Conservation (phyloP, 306 rosid species). For the Canavalia gladiata region DNA sequence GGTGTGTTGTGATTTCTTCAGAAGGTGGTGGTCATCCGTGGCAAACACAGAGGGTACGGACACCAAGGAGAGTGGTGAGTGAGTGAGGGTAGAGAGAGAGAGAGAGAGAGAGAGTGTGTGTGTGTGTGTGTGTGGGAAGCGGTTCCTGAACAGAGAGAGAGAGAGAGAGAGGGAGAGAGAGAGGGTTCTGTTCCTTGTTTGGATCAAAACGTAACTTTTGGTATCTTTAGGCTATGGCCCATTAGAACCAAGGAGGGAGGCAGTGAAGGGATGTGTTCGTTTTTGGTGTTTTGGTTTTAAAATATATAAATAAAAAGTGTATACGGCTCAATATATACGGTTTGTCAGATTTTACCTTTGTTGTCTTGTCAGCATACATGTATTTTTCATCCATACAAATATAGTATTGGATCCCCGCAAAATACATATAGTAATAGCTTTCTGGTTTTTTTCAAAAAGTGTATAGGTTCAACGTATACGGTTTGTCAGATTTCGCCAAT, state of each 20-base stretch:
- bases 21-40: slow-evolving; percentile 25
- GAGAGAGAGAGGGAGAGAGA: slow-evolving; percentile 14
- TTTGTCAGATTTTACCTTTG: not conserved
- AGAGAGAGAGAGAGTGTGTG: slow-evolving; percentile 20
- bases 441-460: too few relatives aligned
- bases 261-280: not conserved
- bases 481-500: too few relatives aligned
- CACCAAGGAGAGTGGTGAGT: slow-evolving; percentile 8
- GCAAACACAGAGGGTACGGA: slow-evolving; percentile 33
- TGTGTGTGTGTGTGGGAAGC: not conserved
- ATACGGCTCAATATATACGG: not conserved
- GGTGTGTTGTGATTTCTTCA: slow-evolving; percentile 11
- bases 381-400: not conserved
- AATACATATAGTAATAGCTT: too few relatives aligned
- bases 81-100: not conserved
- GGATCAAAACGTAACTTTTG: slow-evolving; percentile 46
- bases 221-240: slow-evolving; percentile 40
- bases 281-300: slow-evolving; percentile 1
- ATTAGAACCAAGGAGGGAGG: not conserved
- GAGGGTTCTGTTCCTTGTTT: slow-evolving; percentile 38
- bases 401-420: too few relatives aligned
- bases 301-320: not conserved
- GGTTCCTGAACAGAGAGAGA: slow-evolving; percentile 9
- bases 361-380: not conserved
- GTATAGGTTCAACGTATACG: too few relatives aligned